Percentiles rank a stretch among this genome's conserved stretches.
Evolutionary conservation across 2,329 filamentous ascomycete genomes (phyloP).

Genomic region (Penicillium sclerotigenum): DNA sequence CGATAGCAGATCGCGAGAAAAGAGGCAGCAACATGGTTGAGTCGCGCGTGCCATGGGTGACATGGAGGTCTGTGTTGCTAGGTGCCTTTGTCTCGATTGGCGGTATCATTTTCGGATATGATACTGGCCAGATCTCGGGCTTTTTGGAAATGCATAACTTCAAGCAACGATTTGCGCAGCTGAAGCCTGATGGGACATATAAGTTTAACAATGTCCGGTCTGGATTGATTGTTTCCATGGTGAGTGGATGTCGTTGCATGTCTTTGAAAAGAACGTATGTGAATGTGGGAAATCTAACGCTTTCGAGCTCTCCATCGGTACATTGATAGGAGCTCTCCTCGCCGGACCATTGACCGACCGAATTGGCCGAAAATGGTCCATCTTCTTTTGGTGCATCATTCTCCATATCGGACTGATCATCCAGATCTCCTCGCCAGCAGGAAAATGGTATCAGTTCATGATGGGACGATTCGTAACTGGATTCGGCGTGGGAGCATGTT

Average conservation of each 20-base stretch:
- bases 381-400: slow-evolving; percentile 42
- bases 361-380: slow-evolving; percentile 44
- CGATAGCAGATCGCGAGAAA: slow-evolving; percentile 13
- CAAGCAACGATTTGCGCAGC: slow-evolving; percentile 39
- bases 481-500: slow-evolving; percentile 45
- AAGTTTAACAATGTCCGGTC: slow-evolving; percentile 43
- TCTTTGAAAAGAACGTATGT: not conserved
- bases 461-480: slow-evolving; percentile 46
- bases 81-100: slow-evolving; percentile 47
- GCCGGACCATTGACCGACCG: slow-evolving; percentile 43
- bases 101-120: slow-evolving; percentile 45
- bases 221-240: slow-evolving; percentile 42
- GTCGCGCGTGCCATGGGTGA: slow-evolving; percentile 33
- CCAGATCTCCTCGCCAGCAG: slow-evolving; percentile 40
- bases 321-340: slow-evolving; percentile 41
- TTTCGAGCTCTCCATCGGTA: slow-evolving; percentile 41
- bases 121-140: slow-evolving; percentile 47
- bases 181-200: slow-evolving; percentile 30
- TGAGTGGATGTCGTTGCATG: slow-evolving; percentile 4
- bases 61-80: slow-evolving; percentile 38
- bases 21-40: slow-evolving; percentile 24
- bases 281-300: not conserved
- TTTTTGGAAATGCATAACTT: slow-evolving; percentile 45
- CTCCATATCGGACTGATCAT: slow-evolving; percentile 44
- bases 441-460: slow-evolving; percentile 44